Conservation (phyloP, 331 rosid species). For the Saraca asoca region DNA sequence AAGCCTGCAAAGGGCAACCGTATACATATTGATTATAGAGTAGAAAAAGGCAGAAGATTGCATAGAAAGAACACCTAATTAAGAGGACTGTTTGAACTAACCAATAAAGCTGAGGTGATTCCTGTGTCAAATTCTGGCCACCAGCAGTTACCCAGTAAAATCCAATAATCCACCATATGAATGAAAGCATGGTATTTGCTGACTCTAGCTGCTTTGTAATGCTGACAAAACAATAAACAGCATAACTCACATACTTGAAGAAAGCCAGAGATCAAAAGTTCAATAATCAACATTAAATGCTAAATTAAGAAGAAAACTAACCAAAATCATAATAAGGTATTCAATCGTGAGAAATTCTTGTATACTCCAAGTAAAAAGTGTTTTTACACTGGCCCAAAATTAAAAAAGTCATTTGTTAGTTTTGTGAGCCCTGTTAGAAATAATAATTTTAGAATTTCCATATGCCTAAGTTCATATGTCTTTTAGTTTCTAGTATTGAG, state of each 20-base stretch:
- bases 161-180: conserved; percentile 85
- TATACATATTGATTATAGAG: conserved; percentile 8
- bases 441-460: no score
- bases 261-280: conserved; percentile 17
- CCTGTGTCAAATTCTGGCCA: conserved; percentile 61
- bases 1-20: conserved; percentile 65
- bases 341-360: background rate
- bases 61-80: conserved; percentile 9
- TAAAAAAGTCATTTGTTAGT: no score
- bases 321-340: conserved; percentile 2
- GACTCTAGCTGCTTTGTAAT: conserved; percentile 60
- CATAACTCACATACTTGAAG: conserved; percentile 1
- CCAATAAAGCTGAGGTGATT: conserved; percentile 85
- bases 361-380: no score
- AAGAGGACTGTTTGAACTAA: conserved; percentile 37
- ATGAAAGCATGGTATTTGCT: conserved; percentile 69
- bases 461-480: no score
- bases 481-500: no score
- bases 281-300: conserved; percentile 4
- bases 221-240: conserved; percentile 43
- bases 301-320: conserved; percentile 16
- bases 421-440: no score
- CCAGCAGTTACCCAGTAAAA: conserved; percentile 89
- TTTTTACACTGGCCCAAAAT: no score
- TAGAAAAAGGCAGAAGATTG: conserved; percentile 18